Conservation (phyloP, 1,284 basidiomycete genomes). For the Ganoderma lucidum region DNA sequence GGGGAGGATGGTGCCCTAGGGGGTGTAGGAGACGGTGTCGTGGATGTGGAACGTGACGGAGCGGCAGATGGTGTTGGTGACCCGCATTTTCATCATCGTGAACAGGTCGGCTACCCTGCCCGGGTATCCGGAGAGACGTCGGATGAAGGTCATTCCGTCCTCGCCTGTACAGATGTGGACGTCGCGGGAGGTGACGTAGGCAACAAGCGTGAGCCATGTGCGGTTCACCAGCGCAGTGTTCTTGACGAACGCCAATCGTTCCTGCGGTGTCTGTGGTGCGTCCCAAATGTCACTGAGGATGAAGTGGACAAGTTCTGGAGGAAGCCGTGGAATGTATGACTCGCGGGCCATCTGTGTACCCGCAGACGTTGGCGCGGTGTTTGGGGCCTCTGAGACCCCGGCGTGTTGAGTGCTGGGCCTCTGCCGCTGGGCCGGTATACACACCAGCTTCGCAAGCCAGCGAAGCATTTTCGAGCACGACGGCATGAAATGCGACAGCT, state of each 20-base stretch:
- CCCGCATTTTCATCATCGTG: conserved; percentile 21
- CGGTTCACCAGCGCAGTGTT: conserved; percentile 43
- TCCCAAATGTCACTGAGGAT: conserved; percentile 47
- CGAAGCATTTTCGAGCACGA: too few species aligned
- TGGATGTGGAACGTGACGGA: conserved; percentile 40
- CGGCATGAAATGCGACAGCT: too few species aligned
- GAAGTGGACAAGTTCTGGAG: conserved; percentile 46
- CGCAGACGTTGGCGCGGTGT: too few species aligned
- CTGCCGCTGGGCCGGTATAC: too few species aligned
- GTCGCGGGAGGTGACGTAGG: conserved; percentile 42
- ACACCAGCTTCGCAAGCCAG: too few species aligned
- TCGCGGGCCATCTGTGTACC: not conserved
- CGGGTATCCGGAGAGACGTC: conserved; percentile 33
- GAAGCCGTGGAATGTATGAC: conserved; percentile 35
- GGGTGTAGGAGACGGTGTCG: too few species aligned
- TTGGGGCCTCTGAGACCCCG: not conserved
- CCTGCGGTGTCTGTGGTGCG: conserved; percentile 37
- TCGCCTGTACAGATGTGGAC: conserved; percentile 42
- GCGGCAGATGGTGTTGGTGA: conserved; percentile 35
- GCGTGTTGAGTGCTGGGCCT: too few species aligned
- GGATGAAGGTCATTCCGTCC: conserved; percentile 39
- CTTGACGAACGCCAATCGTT: conserved; percentile 40
- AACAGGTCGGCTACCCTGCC: conserved; percentile 24
- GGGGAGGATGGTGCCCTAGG: too few species aligned
- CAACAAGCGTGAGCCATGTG: conserved; percentile 41